Base-by-base conservation (phyloP, 2,329 filamentous ascomycete species). In the Penicillium sp. region DNA sequence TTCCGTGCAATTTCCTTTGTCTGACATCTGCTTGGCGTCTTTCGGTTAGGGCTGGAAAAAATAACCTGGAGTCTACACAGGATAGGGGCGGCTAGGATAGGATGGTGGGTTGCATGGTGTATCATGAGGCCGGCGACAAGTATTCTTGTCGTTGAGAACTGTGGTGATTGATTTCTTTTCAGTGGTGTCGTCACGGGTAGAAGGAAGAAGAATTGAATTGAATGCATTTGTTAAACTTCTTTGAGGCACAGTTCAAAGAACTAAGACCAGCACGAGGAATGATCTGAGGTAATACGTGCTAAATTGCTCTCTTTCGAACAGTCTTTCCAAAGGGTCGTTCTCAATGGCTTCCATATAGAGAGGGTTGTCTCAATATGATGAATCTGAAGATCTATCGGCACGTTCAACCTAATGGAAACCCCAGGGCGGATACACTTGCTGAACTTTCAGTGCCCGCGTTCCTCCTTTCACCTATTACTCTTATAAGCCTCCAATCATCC, bases 151-250 rank as follows among this genome's bases (percentile, higher is more conserved):
- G 7, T 52, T 52, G 8, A 38, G 17, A 38, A 35, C 34, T 17
- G 39, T 52, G 49, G 39, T 38, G 35, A 52, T 63, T 66, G 61
- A 65, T 61, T 50, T 55, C 61, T 64, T 66, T 61, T 53, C 63
- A 66, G 66, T 66, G 57, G 57, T 57, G 49, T 58, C 31, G 60
- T 59, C 41, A 48, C 38, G 54, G 38, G 43, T 62, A 59, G 57
- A 63, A 56, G 56, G 65, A 67, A 59, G 57, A 62, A 56, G 56
- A 66, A 67, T 63, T 60, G 56, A 66, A 67, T 63, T 60, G 54
- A 60, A 59, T 60, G 57, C 57, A 59, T 59, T 64, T 55, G 43
- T 41, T 54, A 41, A 31, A 31, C 31, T 31, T 31, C 7, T 10
- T 31, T 10, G 10, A 31, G 31, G 1, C 5, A 6, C 31, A 8